These are phyloP conservation scores for Boletellus ananiceps DNA, from an alignment of 768 basidiomycete species.

Conservation along the genomic window DNA sequence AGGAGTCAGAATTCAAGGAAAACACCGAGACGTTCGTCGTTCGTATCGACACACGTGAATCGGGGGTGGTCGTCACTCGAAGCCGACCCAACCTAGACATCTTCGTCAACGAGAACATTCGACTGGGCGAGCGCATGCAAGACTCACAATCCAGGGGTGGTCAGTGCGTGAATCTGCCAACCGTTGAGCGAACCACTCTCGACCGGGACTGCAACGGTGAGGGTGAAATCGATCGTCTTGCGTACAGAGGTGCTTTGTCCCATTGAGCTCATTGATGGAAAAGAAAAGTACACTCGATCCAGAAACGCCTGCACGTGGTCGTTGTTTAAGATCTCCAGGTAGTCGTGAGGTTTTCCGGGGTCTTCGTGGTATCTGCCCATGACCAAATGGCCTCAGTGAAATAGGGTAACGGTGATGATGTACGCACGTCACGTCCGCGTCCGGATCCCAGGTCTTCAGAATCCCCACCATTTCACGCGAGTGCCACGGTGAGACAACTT, in stretches of 20 bases:
- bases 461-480: constrained; percentile 60
- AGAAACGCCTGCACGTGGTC: constrained; percentile 54
- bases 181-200: constrained; percentile 72
- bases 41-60: constrained; percentile 10
- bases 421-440: constrained; percentile 51
- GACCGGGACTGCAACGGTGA: constrained; percentile 66
- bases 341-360: constrained; percentile 65
- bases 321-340: constrained; percentile 53
- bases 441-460: constrained; percentile 52
- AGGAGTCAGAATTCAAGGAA: constrained; percentile 13
- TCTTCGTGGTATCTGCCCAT: constrained; percentile 65
- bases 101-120: not conserved
- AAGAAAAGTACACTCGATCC: constrained; percentile 27
- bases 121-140: not conserved
- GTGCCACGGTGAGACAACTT: constrained; percentile 88
- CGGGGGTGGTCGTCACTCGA: constrained; percentile 6
- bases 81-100: constrained; percentile 19
- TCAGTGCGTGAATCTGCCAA: constrained; percentile 56
- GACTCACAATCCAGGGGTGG: constrained; percentile 64
- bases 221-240: constrained; percentile 43
- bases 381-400: not conserved
- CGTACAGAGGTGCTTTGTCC: not conserved
- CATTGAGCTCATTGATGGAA: not conserved
- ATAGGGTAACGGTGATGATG: not conserved
- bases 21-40: constrained; percentile 26